phyloP scores from a whole-genome alignment of 768 basidiomycete species.

The Tremella yokohamensis region DNA sequence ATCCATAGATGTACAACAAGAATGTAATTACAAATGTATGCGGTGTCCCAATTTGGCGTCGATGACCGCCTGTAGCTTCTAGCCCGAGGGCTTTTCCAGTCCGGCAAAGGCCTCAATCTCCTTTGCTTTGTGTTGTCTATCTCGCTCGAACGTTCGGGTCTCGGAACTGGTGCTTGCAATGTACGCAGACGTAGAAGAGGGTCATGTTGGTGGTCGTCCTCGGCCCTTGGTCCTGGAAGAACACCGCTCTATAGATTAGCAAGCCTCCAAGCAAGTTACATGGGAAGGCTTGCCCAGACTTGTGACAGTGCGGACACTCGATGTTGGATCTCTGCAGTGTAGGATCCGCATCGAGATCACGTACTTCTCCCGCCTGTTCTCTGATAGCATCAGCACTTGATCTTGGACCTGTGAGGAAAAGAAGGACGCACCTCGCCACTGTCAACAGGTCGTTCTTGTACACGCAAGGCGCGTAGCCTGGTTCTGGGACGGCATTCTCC shows the following conservation, averaged over 20 bases:
- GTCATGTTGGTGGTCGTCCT: constrained; percentile 72
- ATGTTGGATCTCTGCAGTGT: constrained; percentile 88
- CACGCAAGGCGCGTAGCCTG: constrained; percentile 73
- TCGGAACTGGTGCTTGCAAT: constrained; percentile 43
- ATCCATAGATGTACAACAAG: too few species aligned
- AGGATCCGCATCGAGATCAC: constrained; percentile 80
- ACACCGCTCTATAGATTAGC: constrained; percentile 64
- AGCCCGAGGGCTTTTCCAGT: too few species aligned
- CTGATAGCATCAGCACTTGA: constrained; percentile 53
- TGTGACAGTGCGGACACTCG: constrained; percentile 72
- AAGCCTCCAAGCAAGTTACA: not conserved
- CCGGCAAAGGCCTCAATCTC: too few species aligned
- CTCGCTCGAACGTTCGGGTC: constrained; percentile 27
- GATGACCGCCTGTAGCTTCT: too few species aligned
- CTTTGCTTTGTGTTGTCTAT: not conserved
- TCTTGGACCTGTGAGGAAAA: not conserved
- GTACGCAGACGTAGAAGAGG: constrained; percentile 47
- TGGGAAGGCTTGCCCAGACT: constrained; percentile 50
- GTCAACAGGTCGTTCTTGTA: constrained; percentile 91
- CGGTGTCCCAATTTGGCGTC: too few species aligned
- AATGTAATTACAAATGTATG: too few species aligned
- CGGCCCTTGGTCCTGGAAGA: constrained; percentile 96
- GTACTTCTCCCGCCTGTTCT: constrained; percentile 88
- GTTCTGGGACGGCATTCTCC: constrained; percentile 59
- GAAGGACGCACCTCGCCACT: constrained; percentile 70